Evolutionary conservation across 2,329 filamentous ascomycete species (phyloP).

Genomic region (Ceratocystis albifundus): DNA sequence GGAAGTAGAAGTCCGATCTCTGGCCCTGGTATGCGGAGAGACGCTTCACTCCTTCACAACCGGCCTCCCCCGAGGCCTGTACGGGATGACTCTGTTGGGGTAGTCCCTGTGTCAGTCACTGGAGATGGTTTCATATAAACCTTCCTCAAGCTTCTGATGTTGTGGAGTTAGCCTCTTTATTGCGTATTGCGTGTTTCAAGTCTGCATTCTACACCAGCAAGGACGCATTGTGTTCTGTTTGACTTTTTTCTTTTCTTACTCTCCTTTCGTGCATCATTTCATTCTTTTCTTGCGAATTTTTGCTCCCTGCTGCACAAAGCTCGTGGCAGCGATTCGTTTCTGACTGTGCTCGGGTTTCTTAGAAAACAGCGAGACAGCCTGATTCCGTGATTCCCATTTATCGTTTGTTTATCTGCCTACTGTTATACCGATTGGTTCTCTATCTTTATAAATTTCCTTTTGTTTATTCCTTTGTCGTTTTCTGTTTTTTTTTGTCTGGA

Average conservation of each 20-base stretch:
- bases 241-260: conserved; percentile 3
- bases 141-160: neutral
- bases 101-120: neutral
- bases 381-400: conserved; percentile 19
- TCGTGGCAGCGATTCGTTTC: conserved; percentile 1
- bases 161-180: conserved; percentile 2
- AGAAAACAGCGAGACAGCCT: neutral
- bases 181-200: neutral
- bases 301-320: neutral
- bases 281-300: conserved; percentile 3
- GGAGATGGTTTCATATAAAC: conserved; percentile 13
- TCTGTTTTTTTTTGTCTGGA: neutral
- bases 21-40: neutral
- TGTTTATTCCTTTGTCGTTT: conserved; percentile 12
- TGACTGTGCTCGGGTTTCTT: conserved; percentile 3
- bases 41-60: neutral
- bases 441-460: conserved; percentile 8
- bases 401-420: conserved; percentile 5
- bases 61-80: conserved; percentile 11
- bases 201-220: neutral
- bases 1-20: conserved; percentile 9
- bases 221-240: neutral
- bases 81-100: conserved; percentile 11
- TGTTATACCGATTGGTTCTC: conserved; percentile 4
- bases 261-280: conserved; percentile 7